Percentiles rank a stretch among this genome's conserved stretches.
phyloP scores from a whole-genome alignment of 441 rosid species.

The Pelargonium australe region DNA sequence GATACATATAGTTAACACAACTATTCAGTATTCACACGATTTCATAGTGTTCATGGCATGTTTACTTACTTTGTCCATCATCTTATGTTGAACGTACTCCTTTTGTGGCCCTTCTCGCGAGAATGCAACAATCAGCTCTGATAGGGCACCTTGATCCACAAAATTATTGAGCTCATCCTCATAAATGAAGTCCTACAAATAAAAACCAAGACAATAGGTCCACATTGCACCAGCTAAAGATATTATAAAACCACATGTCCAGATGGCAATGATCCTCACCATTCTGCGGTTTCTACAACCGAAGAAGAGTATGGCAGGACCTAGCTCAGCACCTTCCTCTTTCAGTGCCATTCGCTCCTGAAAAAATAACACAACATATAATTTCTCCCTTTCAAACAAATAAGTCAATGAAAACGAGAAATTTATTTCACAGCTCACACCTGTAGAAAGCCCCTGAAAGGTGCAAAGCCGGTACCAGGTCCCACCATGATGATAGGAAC shows the following conservation, averaged over 20 bases:
- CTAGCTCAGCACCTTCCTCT: slow-evolving; percentile 46
- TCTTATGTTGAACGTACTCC: slow-evolving; percentile 69
- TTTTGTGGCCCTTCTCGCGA: slow-evolving; percentile 64
- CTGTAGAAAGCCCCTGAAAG: slow-evolving; percentile 66
- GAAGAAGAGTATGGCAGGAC: slow-evolving; percentile 51
- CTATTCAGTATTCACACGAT: too few relatives aligned
- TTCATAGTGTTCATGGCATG: not conserved
- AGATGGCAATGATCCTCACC: slow-evolving; percentile 28
- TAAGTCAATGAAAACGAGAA: not conserved
- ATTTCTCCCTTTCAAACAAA: not conserved
- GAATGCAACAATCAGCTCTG: slow-evolving; percentile 59
- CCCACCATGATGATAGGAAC: slow-evolving; percentile 57
- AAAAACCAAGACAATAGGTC: not conserved
- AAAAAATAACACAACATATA: slow-evolving; percentile 3
- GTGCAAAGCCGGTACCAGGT: slow-evolving; percentile 74
- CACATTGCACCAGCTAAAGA: not conserved
- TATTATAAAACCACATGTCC: not conserved
- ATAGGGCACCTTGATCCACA: slow-evolving; percentile 44
- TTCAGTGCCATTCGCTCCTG: slow-evolving; percentile 63
- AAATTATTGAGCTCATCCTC: slow-evolving; percentile 53
- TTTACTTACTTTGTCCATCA: slow-evolving; percentile 39
- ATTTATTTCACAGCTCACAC: slow-evolving; percentile 19
- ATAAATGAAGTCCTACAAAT: slow-evolving; percentile 52
- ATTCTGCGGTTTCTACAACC: slow-evolving; percentile 59
- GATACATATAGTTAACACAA: not conserved